Conservation (phyloP, 2,329 filamentous ascomycete species). For the Alternaria hordeiaustralica region DNA sequence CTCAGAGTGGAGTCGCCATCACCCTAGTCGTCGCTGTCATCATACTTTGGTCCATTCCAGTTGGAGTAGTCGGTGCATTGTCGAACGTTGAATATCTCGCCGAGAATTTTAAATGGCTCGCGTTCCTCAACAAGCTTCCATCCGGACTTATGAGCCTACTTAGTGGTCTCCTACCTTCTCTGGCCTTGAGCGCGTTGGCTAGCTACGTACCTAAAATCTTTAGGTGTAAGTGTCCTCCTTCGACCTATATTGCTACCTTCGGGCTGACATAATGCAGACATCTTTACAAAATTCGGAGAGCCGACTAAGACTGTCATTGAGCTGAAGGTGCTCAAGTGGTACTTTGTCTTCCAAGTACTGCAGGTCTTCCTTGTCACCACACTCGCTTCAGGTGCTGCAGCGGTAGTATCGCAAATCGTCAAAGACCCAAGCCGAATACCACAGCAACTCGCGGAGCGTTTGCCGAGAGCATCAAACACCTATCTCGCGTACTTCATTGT, state of each 20-base stretch:
- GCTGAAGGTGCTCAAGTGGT: constrained; percentile 86
- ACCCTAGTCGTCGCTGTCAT: constrained; percentile 79
- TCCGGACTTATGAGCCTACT: constrained; percentile 77
- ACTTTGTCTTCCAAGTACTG: constrained; percentile 88
- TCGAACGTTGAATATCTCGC: constrained; percentile 80
- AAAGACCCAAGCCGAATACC: constrained; percentile 68
- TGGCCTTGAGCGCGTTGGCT: constrained; percentile 84
- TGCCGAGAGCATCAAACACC: constrained; percentile 89
- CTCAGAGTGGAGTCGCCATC: constrained; percentile 72
- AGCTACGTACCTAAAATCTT: constrained; percentile 84
- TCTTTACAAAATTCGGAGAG: constrained; percentile 80
- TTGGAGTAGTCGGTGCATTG: constrained; percentile 82
- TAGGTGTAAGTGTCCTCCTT: constrained; percentile 63
- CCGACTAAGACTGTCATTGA: constrained; percentile 82
- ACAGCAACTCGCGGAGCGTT: constrained; percentile 70
- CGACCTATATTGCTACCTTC: not conserved
- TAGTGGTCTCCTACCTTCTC: constrained; percentile 80
- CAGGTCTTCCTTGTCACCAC: constrained; percentile 93
- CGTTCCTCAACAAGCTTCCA: constrained; percentile 77
- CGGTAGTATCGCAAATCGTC: constrained; percentile 68
- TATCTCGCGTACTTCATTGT: constrained; percentile 96
- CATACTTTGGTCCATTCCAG: constrained; percentile 82
- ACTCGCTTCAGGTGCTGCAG: constrained; percentile 78
- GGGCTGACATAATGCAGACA: constrained; percentile 57
- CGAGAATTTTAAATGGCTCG: constrained; percentile 69